Conservation (phyloP, 2,329 filamentous ascomycete genomes). For the Fusarium newnesense region DNA sequence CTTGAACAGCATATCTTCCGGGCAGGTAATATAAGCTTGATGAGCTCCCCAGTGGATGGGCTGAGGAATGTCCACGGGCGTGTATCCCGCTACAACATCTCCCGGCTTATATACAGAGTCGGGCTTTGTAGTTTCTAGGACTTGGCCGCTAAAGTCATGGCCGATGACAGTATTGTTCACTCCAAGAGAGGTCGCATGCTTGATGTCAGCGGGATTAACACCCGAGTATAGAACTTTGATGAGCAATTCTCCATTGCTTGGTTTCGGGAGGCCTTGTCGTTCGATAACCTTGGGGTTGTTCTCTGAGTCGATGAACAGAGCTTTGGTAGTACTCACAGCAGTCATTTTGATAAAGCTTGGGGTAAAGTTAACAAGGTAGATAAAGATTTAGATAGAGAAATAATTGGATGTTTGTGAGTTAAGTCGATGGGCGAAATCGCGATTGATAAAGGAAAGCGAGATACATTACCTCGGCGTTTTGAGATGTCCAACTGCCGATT, state of each 20-base stretch:
- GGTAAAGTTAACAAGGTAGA: fast-evolving
- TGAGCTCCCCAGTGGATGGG: neutral
- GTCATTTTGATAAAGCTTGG: neutral
- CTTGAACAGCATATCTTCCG: neutral
- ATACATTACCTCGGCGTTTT: neutral
- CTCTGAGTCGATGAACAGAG: neutral
- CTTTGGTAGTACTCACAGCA: neutral
- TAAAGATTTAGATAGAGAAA: fast-evolving
- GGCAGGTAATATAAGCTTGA: neutral
- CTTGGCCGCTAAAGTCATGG: neutral
- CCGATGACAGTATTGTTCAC: neutral
- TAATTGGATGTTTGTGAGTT: neutral
- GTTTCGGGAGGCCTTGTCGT: neutral
- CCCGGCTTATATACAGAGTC: neutral
- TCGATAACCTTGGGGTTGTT: neutral
- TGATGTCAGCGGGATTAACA: neutral
- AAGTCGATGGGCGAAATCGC: fast-evolving
- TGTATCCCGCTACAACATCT: neutral
- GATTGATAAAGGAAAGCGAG: neutral
- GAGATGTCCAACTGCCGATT: neutral
- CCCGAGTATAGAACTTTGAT: neutral
- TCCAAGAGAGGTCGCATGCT: neutral
- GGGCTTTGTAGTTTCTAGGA: neutral
- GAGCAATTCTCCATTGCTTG: neutral
- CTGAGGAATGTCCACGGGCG: neutral